phyloP scores from a whole-genome alignment of 1,284 basidiomycete genomes.

The Heimioporus retisporus region DNA sequence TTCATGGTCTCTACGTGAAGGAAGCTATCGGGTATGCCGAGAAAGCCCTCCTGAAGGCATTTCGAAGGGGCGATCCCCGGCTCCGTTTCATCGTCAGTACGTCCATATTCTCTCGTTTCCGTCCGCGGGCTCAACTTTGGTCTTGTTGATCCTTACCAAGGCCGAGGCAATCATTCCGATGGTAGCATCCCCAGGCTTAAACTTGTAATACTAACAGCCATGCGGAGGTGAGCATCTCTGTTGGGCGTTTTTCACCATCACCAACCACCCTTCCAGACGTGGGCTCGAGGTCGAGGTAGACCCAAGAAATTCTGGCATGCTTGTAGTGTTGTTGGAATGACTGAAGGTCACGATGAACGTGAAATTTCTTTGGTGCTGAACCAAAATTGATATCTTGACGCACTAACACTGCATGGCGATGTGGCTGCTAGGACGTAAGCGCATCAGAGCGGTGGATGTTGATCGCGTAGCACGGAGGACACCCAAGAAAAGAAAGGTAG shows the following conservation, averaged over 20 bases:
- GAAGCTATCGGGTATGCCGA: not conserved
- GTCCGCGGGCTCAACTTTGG: not conserved
- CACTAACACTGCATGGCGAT: too few species aligned
- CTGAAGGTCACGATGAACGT: not conserved
- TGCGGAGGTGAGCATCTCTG: not conserved
- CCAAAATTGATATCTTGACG: too few species aligned
- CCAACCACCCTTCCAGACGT: not conserved
- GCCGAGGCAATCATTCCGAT: not conserved
- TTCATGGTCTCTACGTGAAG: not conserved
- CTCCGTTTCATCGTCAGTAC: not conserved
- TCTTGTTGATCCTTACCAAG: not conserved
- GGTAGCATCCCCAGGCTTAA: not conserved
- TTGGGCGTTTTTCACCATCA: not conserved
- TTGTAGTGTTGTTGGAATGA: not conserved
- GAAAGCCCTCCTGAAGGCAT: not conserved
- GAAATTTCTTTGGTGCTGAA: too few species aligned
- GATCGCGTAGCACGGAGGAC: constrained; percentile 85
- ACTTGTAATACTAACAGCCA: not conserved
- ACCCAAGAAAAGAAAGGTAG: constrained; percentile 86
- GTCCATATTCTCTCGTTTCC: not conserved
- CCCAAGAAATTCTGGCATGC: not conserved
- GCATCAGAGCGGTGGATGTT: constrained; percentile 79
- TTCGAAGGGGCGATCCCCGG: not conserved
- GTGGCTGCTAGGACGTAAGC: constrained; percentile 53
- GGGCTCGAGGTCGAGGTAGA: not conserved